Evolutionary conservation across 768 basidiomycete genomes (phyloP), one percentile per base, ranked within the genome.

Genomic region (Leucocoprinus leucothites): DNA sequence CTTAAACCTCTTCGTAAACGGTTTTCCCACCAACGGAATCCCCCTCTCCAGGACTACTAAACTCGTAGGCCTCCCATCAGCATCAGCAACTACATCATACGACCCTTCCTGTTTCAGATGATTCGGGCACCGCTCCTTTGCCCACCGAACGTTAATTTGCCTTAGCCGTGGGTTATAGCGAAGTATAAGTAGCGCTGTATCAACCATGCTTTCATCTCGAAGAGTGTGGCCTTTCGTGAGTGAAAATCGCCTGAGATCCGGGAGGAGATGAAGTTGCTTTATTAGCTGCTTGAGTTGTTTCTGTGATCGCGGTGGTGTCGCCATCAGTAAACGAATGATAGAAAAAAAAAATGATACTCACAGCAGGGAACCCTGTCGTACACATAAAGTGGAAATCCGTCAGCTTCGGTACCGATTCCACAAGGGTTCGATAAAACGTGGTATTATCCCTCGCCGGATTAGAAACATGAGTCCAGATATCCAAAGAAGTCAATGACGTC

Each of bases 351-450:
- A 24, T 51, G 44, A 3, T 8, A 69, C 73, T 43, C 53, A 75
- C 76, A 49, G 64, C 64, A 8, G 73, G 71, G 61, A 79, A 77
- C 9, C 71, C 61, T 1, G 76, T 79, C 3, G 78, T 80, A 58
- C 77, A 79, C 78, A 79, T 79, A 48, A 77, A 77, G 62, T 79
- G 78, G 25, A 80, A 67, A 57, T 79, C 78, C 19, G 73, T 75
- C 35, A 80, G 63, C 28, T 67, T 69, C 0, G 71, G 71, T 57
- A 72, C 72, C 0, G 72, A 58, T 7, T 58, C 61, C 8, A 78
- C 61, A 24, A 81, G 64, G 11, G 67, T 64, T 9, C 57, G 58
- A 58, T 76, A 75, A 53, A 76, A 71, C 46, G 51, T 48, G 16
- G 63, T 62, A 51, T 74, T 67, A 40, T 73, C 72, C 7, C 64